These are phyloP conservation scores for Aspergillus spinulosporus DNA, from an alignment of 2,329 filamentous ascomycete genomes.

Conservation along the genomic window DNA sequence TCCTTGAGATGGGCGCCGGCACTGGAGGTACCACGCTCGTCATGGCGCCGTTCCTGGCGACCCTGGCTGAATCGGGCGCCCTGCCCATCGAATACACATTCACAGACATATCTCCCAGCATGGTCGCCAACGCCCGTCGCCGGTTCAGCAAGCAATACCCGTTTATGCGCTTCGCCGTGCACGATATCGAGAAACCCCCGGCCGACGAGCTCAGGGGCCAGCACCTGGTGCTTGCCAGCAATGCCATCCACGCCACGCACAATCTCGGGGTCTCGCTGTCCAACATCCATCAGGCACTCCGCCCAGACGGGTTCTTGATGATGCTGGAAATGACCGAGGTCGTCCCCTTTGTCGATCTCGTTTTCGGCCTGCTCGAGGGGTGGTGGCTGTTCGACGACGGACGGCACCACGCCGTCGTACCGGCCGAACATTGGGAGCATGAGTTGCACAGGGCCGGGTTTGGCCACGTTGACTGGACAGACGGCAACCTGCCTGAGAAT, in stretches of 20 bases:
- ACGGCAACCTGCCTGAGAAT: conserved; percentile 53
- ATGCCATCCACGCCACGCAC: conserved; percentile 44
- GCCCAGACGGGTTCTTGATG: conserved; percentile 28
- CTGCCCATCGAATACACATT: conserved; percentile 42
- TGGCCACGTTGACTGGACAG: neutral
- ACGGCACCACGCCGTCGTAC: conserved; percentile 24
- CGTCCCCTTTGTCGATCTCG: conserved; percentile 34
- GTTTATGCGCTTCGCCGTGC: conserved; percentile 33
- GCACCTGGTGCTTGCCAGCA: conserved; percentile 39
- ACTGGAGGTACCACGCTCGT: neutral
- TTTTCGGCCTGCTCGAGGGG: conserved; percentile 38
- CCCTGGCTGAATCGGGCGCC: neutral
- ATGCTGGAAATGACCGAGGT: conserved; percentile 32
- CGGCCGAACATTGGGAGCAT: conserved; percentile 21
- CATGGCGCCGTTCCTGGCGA: neutral
- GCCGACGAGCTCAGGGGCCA: conserved; percentile 33
- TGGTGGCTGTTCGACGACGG: conserved; percentile 41
- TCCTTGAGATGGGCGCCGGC: neutral
- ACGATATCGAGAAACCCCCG: conserved; percentile 35
- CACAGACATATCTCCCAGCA: conserved; percentile 48
- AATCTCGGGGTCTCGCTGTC: conserved; percentile 15
- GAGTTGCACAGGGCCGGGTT: conserved; percentile 55
- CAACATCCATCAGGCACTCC: conserved; percentile 27
- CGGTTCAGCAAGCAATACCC: conserved; percentile 24
- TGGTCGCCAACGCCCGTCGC: conserved; percentile 41